A percentile compares a stretch with the other conserved stretches of the same genome.
These are phyloP conservation scores for Apiotrichum gracile DNA, from an alignment of 1,284 basidiomycete genomes.

Conservation along the genomic window DNA sequence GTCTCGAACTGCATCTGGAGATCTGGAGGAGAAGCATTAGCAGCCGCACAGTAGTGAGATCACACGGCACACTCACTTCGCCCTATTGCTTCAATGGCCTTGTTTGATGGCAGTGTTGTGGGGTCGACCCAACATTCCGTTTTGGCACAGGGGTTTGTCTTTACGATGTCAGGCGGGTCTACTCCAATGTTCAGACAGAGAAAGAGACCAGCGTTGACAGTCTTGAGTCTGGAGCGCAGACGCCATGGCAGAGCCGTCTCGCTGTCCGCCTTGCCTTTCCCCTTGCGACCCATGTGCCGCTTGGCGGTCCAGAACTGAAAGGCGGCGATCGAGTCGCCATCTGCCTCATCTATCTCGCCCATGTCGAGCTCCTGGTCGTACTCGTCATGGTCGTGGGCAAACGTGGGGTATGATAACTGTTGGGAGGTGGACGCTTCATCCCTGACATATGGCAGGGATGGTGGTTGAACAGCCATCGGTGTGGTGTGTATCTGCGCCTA, in stretches of 20 bases:
- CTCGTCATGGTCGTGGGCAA: conserved; percentile 16
- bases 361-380: conserved; percentile 23
- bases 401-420: conserved; percentile 32
- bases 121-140: conserved; percentile 98
- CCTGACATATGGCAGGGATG: conserved; percentile 39
- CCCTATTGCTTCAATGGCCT: conserved; percentile 57
- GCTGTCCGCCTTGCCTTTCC: conserved; percentile 32
- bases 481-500: background rate
- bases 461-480: conserved; percentile 20
- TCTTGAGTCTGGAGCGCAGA: conserved; percentile 76
- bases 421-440: conserved; percentile 45
- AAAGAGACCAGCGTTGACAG: conserved; percentile 85
- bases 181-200: conserved; percentile 96
- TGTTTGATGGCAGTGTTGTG: conserved; percentile 74
- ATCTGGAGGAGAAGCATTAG: conserved; percentile 48
- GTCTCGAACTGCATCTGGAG: conserved; percentile 95
- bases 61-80: conserved; percentile 29
- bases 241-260: conserved; percentile 57
- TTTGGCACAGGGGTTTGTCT: conserved; percentile 92
- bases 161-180: conserved; percentile 94
- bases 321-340: conserved; percentile 23
- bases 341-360: conserved; percentile 23
- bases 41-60: background rate
- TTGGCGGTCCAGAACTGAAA: conserved; percentile 46
- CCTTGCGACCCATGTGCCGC: conserved; percentile 38